Evolutionary conservation across 768 basidiomycete genomes (phyloP), one percentile per base, ranked within the genome.

Genomic region (Podaxis sp.): DNA sequence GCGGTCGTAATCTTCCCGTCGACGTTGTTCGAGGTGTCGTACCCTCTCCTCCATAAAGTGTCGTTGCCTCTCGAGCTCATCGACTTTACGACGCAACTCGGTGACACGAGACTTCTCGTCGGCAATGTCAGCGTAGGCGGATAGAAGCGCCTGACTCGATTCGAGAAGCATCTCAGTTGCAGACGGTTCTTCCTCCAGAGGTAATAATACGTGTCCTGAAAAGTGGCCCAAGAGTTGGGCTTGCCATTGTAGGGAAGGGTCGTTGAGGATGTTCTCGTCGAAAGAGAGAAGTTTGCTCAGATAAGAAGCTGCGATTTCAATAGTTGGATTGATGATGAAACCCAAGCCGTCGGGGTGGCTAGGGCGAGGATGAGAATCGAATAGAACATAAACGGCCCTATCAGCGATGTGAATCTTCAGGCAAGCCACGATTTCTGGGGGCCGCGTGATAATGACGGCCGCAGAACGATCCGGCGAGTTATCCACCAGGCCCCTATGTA

Each of bases 301-400:
- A 54, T 81, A 79, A 15, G 66, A 55, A 2, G 83, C 81, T 1
- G 81, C 75, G 4, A 65, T 70, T 22, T 79, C 76, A 6, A 82
- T 59, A 4, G 80, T 84, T 1, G 77, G 72, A 66, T 77, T 82
- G 64, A 89, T 73, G 40, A 83, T 80, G 56, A 88, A 79, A 0
- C 84, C 88, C 2, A 87, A 81, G 5, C 89, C 89, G 33, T 78
- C 64, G 0, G 87, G 84, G 65, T 88, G 82, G 19, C 76, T 78
- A 0, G 84, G 79, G 11, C 89, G 79, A 4, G 85, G 80, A 68
- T 89, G 88, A 2, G 88, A 87, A 72, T 90, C 88, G 63, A 90
- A 90, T 47, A 89, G 73, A 50, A 84, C 77, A 65, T 84, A 89
- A 15, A 84, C 70, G 24, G 73, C 69, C 74, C 77, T 65, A 36